A percentile compares a stretch with the other conserved stretches of the same genome.
These are phyloP conservation scores for Limnomonas spitsbergensis DNA, from an alignment of 139 green algal species.

Conservation along the genomic window DNA sequence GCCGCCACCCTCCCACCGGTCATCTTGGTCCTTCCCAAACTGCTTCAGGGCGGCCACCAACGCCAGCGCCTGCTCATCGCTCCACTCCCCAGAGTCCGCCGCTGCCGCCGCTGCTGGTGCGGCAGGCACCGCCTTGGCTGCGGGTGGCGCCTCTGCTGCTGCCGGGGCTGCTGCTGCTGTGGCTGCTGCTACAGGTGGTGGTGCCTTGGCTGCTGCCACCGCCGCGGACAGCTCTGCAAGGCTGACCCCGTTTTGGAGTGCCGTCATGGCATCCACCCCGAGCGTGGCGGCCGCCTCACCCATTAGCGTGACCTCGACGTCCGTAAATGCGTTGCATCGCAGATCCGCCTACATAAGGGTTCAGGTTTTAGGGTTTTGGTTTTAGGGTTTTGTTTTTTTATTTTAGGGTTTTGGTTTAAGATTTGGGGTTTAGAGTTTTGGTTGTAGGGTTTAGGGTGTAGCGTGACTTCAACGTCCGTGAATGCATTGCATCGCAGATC, in stretches of 20 bases:
- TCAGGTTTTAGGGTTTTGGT: too few relatives aligned
- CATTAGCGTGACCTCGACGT: constrained; percentile 61
- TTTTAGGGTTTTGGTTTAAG: too few relatives aligned
- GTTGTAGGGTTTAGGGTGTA: too few relatives aligned
- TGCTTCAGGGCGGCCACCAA: constrained; percentile 90
- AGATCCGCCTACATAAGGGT: constrained; percentile 27
- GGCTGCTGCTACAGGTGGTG: background rate
- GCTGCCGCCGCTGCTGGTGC: constrained; percentile 8
- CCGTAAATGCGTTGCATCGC: constrained; percentile 61
- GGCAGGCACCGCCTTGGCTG: background rate
- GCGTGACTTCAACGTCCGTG: constrained; percentile 69
- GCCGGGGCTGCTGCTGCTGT: background rate
- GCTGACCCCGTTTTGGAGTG: too few relatives aligned
- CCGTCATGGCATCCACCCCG: too few relatives aligned
- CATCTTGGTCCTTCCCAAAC: constrained; percentile 74
- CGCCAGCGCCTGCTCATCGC: constrained; percentile 76
- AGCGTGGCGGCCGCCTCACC: background rate
- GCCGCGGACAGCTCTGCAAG: background rate
- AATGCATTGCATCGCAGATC: constrained; percentile 56
- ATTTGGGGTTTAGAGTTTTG: too few relatives aligned
- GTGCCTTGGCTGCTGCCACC: background rate
- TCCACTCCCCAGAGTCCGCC: constrained; percentile 56
- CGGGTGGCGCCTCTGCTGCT: background rate
- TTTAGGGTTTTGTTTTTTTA: too few relatives aligned
- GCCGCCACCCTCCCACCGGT: too few relatives aligned